Conservation (phyloP, 1,284 basidiomycete genomes). For the Puccinia horiana region DNA sequence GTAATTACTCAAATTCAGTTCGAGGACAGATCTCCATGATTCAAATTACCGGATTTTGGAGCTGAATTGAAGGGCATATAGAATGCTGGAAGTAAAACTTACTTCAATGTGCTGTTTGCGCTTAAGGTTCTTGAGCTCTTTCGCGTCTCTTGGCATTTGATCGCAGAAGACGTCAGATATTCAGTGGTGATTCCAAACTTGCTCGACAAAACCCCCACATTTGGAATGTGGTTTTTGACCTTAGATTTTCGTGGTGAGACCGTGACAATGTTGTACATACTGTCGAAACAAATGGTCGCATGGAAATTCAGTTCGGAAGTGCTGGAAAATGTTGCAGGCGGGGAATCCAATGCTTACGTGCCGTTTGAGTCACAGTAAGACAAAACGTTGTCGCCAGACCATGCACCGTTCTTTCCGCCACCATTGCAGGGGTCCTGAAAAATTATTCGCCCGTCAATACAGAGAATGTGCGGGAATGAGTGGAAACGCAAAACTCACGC, state of each 20-base stretch:
- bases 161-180: conserved; percentile 29
- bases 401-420: conserved; percentile 30
- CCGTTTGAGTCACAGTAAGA: conserved; percentile 44
- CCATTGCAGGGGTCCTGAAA: conserved; percentile 34
- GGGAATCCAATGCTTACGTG: conserved; percentile 26
- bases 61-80: too few relatives aligned
- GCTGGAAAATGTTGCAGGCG: background rate
- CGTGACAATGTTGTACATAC: conserved; percentile 45
- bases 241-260: conserved; percentile 33
- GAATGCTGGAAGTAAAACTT: too few relatives aligned
- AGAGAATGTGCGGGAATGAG: background rate
- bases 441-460: background rate
- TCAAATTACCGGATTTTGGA: background rate
- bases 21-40: background rate
- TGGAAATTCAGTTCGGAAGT: background rate
- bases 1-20: background rate
- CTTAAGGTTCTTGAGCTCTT: background rate
- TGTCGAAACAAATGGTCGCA: background rate
- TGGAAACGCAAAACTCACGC: conserved; percentile 9
- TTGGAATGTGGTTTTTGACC: conserved; percentile 35
- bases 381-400: conserved; percentile 28
- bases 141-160: conserved; percentile 16
- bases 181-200: conserved; percentile 47
- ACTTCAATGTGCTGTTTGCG: conserved; percentile 14
- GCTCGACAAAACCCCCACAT: conserved; percentile 16